Evolutionary conservation across 2,329 filamentous ascomycete genomes (phyloP).

Genomic region (Daldinia eschscholtzii): DNA sequence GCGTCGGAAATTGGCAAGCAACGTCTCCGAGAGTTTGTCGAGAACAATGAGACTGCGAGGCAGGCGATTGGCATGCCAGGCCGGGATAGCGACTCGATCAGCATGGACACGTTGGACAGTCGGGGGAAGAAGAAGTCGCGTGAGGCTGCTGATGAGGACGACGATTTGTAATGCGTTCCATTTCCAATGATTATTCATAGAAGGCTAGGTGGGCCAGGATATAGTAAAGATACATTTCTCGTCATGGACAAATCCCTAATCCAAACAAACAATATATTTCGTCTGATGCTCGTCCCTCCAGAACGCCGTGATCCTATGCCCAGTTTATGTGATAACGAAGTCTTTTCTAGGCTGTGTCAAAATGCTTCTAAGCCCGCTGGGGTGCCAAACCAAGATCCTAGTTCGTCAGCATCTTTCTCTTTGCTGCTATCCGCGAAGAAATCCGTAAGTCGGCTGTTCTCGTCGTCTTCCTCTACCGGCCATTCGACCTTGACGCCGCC

Average conservation of each 20-base stretch:
- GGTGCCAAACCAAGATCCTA: constrained; percentile 86
- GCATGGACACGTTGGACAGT: constrained; percentile 71
- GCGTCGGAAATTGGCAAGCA: constrained; percentile 93
- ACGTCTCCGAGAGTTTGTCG: constrained; percentile 88
- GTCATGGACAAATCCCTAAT: constrained; percentile 23
- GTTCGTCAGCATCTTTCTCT: constrained; percentile 70
- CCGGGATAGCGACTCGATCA: constrained; percentile 63
- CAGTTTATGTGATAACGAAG: constrained; percentile 15
- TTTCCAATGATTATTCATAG: constrained; percentile 28
- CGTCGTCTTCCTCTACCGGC: constrained; percentile 79
- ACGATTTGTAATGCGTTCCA: constrained; percentile 64
- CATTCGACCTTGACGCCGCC: constrained; percentile 82
- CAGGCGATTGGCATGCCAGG: constrained; percentile 83
- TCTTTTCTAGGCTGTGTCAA: constrained; percentile 55
- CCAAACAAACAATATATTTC: constrained; percentile 16
- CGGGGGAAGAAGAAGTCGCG: constrained; percentile 65
- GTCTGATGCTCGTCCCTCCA: constrained; percentile 31
- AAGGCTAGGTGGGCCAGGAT: constrained; percentile 41
- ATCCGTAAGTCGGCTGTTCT: constrained; percentile 78
- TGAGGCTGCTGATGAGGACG: constrained; percentile 60
- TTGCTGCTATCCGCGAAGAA: constrained; percentile 70
- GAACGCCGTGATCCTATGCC: constrained; percentile 46
- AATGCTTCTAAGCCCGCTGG: constrained; percentile 78
- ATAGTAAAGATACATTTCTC: constrained; percentile 48
- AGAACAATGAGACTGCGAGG: constrained; percentile 85